phyloP scores from a whole-genome alignment of 192 early-diverging fungal species.

The Mortierella hygrophila region DNA sequence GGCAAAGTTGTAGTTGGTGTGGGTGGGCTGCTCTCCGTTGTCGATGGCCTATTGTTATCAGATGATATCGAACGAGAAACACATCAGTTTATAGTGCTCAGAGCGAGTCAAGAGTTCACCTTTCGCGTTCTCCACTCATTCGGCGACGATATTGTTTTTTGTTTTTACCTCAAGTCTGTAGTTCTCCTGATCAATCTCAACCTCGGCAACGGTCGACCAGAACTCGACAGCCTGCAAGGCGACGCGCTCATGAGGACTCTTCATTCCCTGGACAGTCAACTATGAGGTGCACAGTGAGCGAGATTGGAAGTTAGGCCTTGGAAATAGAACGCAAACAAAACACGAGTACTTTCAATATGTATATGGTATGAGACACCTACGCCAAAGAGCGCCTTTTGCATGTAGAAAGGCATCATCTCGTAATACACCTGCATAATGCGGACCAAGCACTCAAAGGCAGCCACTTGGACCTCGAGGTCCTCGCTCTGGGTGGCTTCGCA shows the following conservation, averaged over 20 bases:
- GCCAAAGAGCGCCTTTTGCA: constrained; percentile 95
- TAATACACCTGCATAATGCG: constrained; percentile 98
- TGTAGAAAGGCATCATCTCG: constrained; percentile 95
- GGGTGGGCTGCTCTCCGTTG: constrained; percentile 61
- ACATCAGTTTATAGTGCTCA: background rate
- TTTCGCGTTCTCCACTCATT: background rate
- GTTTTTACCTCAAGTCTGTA: constrained; percentile 71
- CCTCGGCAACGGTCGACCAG: constrained; percentile 99
- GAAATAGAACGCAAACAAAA: background rate
- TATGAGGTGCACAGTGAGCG: constrained; percentile 6
- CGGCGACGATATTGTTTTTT: background rate
- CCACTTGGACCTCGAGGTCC: constrained; percentile 81
- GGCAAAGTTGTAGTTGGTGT: constrained; percentile 81
- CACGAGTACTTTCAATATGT: background rate
- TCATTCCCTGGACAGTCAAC: constrained; percentile 95
- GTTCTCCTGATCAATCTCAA: constrained; percentile 83
- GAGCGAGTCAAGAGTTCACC: background rate
- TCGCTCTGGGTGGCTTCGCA: constrained; percentile 94
- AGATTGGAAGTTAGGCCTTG: background rate
- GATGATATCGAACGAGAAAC: background rate
- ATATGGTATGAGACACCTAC: constrained; percentile 60
- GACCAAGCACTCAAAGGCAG: constrained; percentile 96
- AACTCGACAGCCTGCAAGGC: constrained; percentile 99
- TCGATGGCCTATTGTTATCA: constrained; percentile 58
- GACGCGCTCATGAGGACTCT: constrained; percentile 87